Evolutionary conservation across 2,329 filamentous ascomycete species (phyloP).

Genomic region (Diaporthe vaccinii): DNA sequence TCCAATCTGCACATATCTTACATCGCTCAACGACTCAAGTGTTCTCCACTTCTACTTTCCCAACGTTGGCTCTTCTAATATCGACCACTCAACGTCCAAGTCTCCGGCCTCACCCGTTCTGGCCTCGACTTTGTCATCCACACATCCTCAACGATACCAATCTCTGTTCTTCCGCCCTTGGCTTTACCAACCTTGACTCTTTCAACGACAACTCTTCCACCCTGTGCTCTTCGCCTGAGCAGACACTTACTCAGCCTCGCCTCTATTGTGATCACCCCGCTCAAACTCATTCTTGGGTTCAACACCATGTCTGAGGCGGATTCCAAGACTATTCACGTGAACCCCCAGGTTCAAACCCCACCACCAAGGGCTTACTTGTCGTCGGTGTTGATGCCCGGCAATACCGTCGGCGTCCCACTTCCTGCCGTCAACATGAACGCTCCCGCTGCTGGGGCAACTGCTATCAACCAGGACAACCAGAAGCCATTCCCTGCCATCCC

Average conservation of each 20-base stretch:
- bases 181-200: too few relatives aligned
- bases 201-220: not conserved
- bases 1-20: not conserved
- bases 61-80: too few relatives aligned
- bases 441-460: too few relatives aligned
- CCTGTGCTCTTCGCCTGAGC: too few relatives aligned
- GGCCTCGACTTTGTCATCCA: not conserved
- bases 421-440: not conserved
- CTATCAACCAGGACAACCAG: not conserved
- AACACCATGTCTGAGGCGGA: not conserved
- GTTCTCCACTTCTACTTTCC: too few relatives aligned
- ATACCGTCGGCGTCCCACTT: too few relatives aligned
- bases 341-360: not conserved
- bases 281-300: not conserved
- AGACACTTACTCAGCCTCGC: not conserved
- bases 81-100: too few relatives aligned
- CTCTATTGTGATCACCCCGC: too few relatives aligned
- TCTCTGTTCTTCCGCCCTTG: too few relatives aligned
- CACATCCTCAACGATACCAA: not conserved
- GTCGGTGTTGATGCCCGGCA: rapidly evolving
- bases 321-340: not conserved
- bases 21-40: too few relatives aligned
- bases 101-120: too few relatives aligned
- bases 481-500: not conserved
- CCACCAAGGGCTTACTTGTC: not conserved